These are phyloP conservation scores for Fusarium sp. DNA, from an alignment of 2,329 filamentous ascomycete species.

Conservation along the genomic window DNA sequence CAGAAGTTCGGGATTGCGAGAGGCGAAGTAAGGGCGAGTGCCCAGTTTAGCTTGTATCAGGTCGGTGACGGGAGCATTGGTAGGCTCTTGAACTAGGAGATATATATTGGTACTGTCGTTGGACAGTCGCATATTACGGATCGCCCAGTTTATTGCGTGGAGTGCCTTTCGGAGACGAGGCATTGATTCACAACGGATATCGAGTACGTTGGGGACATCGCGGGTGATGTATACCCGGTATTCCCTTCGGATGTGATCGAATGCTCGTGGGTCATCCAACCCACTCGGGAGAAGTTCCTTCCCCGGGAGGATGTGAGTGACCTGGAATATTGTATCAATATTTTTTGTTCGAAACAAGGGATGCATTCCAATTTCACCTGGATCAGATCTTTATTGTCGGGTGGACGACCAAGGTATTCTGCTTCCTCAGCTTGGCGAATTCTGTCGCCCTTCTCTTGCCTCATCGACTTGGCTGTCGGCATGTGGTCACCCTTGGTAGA, in stretches of 20 bases:
- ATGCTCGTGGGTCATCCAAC: slow-evolving; percentile 37
- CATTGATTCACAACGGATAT: slow-evolving; percentile 43
- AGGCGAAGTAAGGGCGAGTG: slow-evolving; percentile 41
- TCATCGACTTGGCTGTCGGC: slow-evolving; percentile 42
- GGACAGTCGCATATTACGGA: slow-evolving; percentile 51
- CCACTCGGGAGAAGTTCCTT: slow-evolving; percentile 44
- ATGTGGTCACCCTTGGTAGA: slow-evolving; percentile 13
- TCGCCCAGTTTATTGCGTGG: slow-evolving; percentile 46
- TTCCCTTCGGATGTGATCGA: slow-evolving; percentile 48
- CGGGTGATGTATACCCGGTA: slow-evolving; percentile 51
- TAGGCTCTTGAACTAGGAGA: slow-evolving; percentile 48
- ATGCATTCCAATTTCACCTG: slow-evolving; percentile 36
- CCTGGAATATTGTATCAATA: slow-evolving; percentile 5
- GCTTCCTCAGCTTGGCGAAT: slow-evolving; percentile 29
- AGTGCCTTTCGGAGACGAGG: slow-evolving; percentile 47
- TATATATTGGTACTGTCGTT: slow-evolving; percentile 40
- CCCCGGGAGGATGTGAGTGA: slow-evolving; percentile 49
- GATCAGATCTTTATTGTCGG: slow-evolving; percentile 38
- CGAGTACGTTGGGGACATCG: slow-evolving; percentile 42
- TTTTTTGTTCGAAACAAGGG: background rate
- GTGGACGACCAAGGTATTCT: slow-evolving; percentile 44
- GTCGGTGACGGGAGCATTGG: slow-evolving; percentile 16
- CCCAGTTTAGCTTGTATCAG: slow-evolving; percentile 43
- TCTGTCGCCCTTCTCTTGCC: slow-evolving; percentile 34
- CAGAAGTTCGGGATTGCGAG: background rate